Evolutionary conservation across 148 eudicot species (phyloP).

Genomic region (Cornus suecica): DNA sequence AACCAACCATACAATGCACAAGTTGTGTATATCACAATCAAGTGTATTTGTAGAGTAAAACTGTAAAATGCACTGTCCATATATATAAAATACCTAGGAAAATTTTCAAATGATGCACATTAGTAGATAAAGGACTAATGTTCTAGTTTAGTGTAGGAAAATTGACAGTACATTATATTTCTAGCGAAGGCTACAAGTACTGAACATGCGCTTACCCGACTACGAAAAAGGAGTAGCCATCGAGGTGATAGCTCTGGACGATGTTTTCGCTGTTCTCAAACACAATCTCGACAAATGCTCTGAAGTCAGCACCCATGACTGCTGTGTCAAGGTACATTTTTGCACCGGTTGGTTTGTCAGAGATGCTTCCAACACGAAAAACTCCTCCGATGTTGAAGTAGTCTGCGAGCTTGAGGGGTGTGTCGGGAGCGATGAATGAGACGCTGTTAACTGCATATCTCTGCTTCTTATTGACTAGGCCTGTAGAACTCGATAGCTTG

Average conservation of each 20-base stretch:
- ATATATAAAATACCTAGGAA: too few species aligned
- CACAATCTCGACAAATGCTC: constrained; percentile 63
- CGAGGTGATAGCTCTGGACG: constrained; percentile 78
- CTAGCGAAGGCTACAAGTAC: too few species aligned
- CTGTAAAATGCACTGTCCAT: too few species aligned
- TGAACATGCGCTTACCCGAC: constrained; percentile 57
- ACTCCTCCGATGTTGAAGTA: constrained; percentile 66
- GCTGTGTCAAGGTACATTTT: constrained; percentile 46
- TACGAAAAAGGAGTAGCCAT: constrained; percentile 74
- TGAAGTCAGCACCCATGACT: constrained; percentile 60
- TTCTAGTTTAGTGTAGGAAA: too few species aligned
- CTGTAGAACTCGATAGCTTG: constrained; percentile 43
- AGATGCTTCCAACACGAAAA: constrained; percentile 52
- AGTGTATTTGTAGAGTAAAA: too few species aligned
- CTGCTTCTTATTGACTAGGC: constrained; percentile 49
- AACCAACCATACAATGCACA: too few species aligned
- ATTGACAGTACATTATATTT: too few species aligned
- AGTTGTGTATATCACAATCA: too few species aligned
- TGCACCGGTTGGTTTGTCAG: constrained; percentile 47
- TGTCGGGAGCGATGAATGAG: constrained; percentile 66
- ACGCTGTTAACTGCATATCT: constrained; percentile 39
- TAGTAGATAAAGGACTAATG: too few species aligned
- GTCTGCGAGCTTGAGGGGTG: constrained; percentile 87
- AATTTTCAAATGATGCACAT: too few species aligned
- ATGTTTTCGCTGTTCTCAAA: constrained; percentile 63